A percentile compares a stretch with the other conserved stretches of the same genome.
These are phyloP conservation scores for Cryptococcus maquisensis DNA, from an alignment of 1,284 basidiomycete species.

Conservation along the genomic window DNA sequence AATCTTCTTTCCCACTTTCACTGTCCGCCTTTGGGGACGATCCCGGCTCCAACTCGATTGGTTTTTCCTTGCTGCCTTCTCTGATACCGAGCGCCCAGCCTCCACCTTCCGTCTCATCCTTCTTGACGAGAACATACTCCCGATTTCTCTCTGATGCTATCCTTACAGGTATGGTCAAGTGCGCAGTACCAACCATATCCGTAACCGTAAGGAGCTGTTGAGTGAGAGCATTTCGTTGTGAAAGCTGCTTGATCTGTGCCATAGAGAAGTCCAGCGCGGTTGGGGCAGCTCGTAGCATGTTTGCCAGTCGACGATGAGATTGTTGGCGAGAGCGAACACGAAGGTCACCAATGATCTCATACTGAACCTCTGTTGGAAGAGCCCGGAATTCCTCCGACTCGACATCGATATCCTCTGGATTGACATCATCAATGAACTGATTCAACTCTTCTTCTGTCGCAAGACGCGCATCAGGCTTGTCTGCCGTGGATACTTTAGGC, in stretches of 20 bases:
- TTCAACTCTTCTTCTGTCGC: constrained; percentile 91
- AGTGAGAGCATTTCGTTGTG: constrained; percentile 84
- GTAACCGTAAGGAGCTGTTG: constrained; percentile 93
- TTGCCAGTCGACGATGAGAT: constrained; percentile 82
- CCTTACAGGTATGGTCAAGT: constrained; percentile 79
- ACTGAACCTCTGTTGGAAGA: constrained; percentile 91
- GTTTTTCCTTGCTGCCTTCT: constrained; percentile 70
- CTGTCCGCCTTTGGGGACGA: constrained; percentile 20
- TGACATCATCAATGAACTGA: constrained; percentile 86
- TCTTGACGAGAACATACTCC: constrained; percentile 90
- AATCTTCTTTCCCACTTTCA: constrained; percentile 48
- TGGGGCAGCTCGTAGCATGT: constrained; percentile 75
- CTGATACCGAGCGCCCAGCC: constrained; percentile 92
- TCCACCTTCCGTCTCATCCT: constrained; percentile 68
- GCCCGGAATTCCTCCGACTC: constrained; percentile 83
- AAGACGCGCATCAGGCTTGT: constrained; percentile 75
- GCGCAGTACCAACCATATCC: constrained; percentile 82
- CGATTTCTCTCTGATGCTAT: constrained; percentile 92
- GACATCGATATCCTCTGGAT: constrained; percentile 86
- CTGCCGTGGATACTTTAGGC: constrained; percentile 51
- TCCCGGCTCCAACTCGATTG: constrained; percentile 65
- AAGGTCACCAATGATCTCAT: constrained; percentile 96
- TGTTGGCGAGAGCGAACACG: constrained; percentile 90
- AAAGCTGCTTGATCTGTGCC: constrained; percentile 86
- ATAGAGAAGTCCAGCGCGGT: constrained; percentile 93